A percentile compares a stretch with the other conserved stretches of the same genome.
Conservation (phyloP, 2,329 filamentous ascomycete species). For the Penicillium frequentans region DNA sequence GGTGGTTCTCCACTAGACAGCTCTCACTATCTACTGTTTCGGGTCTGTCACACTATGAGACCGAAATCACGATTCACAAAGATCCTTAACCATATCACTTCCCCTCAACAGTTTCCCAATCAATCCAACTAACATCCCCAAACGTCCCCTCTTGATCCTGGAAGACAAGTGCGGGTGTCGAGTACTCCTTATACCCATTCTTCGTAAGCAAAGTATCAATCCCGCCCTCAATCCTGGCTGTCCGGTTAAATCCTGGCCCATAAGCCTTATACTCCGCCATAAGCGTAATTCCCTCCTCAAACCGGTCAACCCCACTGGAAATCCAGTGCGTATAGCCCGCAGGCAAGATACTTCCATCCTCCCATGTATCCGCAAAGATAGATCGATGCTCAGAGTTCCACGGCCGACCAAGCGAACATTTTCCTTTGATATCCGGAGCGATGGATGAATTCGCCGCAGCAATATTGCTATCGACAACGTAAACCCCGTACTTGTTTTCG, state of each 20-base stretch:
- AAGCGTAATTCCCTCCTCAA: constrained; percentile 48
- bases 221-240: constrained; percentile 40
- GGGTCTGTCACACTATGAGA: neutral
- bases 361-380: constrained; percentile 56
- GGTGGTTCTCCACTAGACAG: neutral
- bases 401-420: constrained; percentile 61
- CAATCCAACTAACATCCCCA: constrained; percentile 53
- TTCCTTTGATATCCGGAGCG: constrained; percentile 40
- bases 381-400: constrained; percentile 62
- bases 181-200: constrained; percentile 39
- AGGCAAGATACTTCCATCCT: constrained; percentile 55
- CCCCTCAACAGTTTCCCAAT: constrained; percentile 28
- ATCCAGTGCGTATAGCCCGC: constrained; percentile 59
- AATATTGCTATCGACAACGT: constrained; percentile 58
- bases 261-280: constrained; percentile 57
- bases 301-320: constrained; percentile 28
- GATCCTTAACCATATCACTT: neutral
- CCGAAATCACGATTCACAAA: too few species aligned
- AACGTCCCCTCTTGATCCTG: constrained; percentile 45
- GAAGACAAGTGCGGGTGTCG: constrained; percentile 48
- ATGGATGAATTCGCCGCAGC: constrained; percentile 54
- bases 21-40: neutral
- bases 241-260: constrained; percentile 57
- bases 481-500: constrained; percentile 66
- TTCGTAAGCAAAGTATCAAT: constrained; percentile 52